Evolutionary conservation across 148 eudicot species (phyloP).

Genomic region (Tetragonia tetragonoides): DNA sequence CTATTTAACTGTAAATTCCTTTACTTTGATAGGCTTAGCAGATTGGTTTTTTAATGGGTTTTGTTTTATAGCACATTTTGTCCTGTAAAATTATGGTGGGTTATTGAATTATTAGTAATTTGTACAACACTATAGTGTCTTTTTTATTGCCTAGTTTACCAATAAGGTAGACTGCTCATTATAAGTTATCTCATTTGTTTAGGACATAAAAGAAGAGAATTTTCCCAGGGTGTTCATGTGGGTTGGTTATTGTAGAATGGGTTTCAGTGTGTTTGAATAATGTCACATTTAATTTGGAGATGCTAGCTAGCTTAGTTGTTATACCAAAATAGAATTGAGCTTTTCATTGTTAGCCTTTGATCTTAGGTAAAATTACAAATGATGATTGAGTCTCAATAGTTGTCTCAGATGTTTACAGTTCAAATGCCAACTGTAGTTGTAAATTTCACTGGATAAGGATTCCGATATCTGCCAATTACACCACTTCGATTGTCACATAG

Average conservation of each 20-base stretch:
- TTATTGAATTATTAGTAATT: too few relatives aligned
- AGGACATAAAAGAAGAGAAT: neutral
- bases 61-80: neutral
- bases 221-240: neutral
- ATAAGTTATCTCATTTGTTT: too few relatives aligned
- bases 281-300: neutral
- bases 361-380: neutral
- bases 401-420: neutral
- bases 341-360: neutral
- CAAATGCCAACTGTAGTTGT: neutral
- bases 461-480: neutral
- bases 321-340: neutral
- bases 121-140: too few relatives aligned
- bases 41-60: neutral
- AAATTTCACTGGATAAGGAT: neutral
- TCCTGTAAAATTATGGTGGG: neutral
- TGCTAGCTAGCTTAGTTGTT: neutral
- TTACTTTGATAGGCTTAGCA: neutral
- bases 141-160: too few relatives aligned
- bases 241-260: neutral
- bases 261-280: neutral
- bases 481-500: neutral
- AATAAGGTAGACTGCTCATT: too few relatives aligned
- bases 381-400: neutral
- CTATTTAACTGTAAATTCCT: neutral